Percentiles rank a stretch among this genome's conserved stretches.
Evolutionary conservation across 2,329 filamentous ascomycete species (phyloP).

Genomic region (Colletotrichum sp.): DNA sequence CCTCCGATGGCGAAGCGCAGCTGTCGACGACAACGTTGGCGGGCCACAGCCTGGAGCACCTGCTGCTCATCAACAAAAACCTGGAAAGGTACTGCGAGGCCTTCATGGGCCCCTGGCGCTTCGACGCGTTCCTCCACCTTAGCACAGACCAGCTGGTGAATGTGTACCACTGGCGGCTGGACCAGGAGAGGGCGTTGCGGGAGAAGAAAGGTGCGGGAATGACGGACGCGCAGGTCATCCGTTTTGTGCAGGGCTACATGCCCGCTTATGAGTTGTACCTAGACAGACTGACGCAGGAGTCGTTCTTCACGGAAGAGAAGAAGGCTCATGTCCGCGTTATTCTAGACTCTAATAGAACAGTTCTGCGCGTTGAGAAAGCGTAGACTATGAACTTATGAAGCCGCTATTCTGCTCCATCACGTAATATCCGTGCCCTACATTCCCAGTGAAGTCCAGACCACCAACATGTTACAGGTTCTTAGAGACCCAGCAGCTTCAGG

Average conservation of each 20-base stretch:
- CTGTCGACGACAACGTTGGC: conserved; percentile 9
- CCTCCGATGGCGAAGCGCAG: background rate
- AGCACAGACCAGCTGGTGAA: conserved; percentile 9
- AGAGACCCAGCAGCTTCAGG: background rate
- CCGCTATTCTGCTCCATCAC: background rate
- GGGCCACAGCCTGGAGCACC: background rate
- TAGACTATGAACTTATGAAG: background rate
- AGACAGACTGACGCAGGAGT: background rate
- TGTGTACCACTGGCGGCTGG: conserved; percentile 17
- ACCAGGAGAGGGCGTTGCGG: conserved; percentile 12
- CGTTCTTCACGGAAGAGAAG: background rate
- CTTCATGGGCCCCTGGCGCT: conserved; percentile 18
- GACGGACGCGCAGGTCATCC: conserved; percentile 12
- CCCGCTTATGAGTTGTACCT: conserved; percentile 18
- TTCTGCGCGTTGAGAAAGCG: background rate
- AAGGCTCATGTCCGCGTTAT: conserved; percentile 9
- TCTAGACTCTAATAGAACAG: conserved; percentile 2
- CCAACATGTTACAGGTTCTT: background rate
- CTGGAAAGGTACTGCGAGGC: conserved; percentile 12
- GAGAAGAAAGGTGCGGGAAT: conserved; percentile 17
- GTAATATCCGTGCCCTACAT: background rate
- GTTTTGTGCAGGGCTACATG: conserved; percentile 19
- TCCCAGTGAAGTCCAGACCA: background rate
- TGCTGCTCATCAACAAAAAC: conserved; percentile 12
- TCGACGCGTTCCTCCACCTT: conserved; percentile 14